Evolutionary conservation across 768 basidiomycete species (phyloP), one percentile per base, ranked within the genome.

Genomic region (Russula abietina): DNA sequence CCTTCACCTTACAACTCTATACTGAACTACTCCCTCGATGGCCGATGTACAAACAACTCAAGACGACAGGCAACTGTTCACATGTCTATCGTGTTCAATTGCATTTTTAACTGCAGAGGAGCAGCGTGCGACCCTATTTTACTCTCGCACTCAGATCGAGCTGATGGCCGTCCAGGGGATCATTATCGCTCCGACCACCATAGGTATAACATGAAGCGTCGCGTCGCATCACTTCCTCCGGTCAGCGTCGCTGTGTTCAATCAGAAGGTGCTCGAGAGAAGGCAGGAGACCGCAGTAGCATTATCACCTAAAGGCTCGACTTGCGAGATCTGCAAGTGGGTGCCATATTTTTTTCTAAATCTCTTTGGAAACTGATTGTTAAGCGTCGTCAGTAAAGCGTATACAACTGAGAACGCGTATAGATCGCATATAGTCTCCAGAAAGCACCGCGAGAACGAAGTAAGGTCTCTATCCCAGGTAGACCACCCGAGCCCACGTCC

Each of bases 161-260:
- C 39, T 67, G 24, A 51, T 55, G 46, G 22, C 49, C 30, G 68
- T 68, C 16, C 68, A 92, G 90, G 96, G 62, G 75, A 77, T 0
- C 97, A 99, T 72, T 98, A 96, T 74, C 84, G 86, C 66, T 91
- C 92, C 28, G 97, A 99, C 74, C 89, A 91, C 73, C 97, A 99
- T 77, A 81, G 94, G 57, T 99, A 99, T 76, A 99, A 99, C 72
- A 93, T 98, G 86, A 96, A 96, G 79, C 89, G 95, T 67, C 86
- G 93, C 32, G 90, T 98, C 19, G 95, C 96, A 2, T 84, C 82
- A 6, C 81, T 99, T 2, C 89, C 92, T 10, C 94, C 96, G 2
- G 85, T 99, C 69, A 86, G 84, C 62, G 82, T 80, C 0, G 75
- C 80, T 8, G 68, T 87, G 1, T 99, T 98, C 76, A 88, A 94